Percentiles rank a stretch among this genome's conserved stretches.
Conservation (phyloP, 2,329 filamentous ascomycete species). For the Leptographium wingfieldii region DNA sequence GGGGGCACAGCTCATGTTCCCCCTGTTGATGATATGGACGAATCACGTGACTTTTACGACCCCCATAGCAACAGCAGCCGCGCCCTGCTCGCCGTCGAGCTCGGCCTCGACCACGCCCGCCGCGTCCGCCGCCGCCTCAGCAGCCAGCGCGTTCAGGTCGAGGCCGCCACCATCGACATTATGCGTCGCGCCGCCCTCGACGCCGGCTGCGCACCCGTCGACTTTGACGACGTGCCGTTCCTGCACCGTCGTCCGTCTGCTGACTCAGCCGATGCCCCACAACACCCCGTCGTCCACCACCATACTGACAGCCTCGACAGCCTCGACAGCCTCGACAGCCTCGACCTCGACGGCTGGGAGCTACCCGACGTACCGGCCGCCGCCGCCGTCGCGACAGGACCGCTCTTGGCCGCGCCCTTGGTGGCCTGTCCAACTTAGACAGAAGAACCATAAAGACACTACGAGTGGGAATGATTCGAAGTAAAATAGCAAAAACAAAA, state of each 20-base stretch:
- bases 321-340: too few relatives aligned
- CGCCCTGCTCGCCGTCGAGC: conserved; percentile 13
- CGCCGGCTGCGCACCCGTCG: conserved; percentile 12
- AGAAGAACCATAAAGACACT: too few relatives aligned
- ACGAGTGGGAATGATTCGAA: too few relatives aligned
- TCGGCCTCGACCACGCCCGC: conserved; percentile 12
- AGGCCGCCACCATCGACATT: conserved; percentile 15
- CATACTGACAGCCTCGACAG: too few relatives aligned
- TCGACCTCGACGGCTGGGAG: neutral
- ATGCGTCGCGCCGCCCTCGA: conserved; percentile 20
- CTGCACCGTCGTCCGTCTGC: neutral
- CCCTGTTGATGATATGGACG: too few relatives aligned
- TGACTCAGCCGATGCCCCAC: neutral
- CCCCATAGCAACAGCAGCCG: neutral
- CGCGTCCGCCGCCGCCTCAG: conserved; percentile 11
- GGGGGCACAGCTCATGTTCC: neutral
- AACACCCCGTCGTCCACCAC: too few relatives aligned
- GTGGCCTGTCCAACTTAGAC: neutral
- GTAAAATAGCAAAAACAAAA: too few relatives aligned
- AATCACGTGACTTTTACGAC: too few relatives aligned
- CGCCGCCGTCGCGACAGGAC: too few relatives aligned
- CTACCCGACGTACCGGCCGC: neutral
- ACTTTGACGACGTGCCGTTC: conserved; percentile 10
- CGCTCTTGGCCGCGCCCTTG: neutral
- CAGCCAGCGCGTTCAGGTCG: conserved; percentile 12